Evolutionary conservation across 345 rosid genomes (phyloP), one percentile per base, ranked within the genome.

Genomic region (Raphanus raphanistrum): DNA sequence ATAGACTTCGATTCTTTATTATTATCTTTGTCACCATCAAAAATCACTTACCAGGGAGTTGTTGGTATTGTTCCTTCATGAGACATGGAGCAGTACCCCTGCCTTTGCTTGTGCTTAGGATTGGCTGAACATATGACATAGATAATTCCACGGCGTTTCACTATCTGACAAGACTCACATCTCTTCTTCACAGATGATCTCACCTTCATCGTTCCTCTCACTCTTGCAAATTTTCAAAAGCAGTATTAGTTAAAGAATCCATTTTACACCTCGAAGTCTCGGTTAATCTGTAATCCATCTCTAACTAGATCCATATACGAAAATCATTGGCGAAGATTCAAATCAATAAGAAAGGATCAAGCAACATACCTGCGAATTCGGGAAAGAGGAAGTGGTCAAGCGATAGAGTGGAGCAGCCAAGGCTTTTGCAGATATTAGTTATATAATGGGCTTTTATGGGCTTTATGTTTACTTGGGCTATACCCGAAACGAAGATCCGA

Each of bases 181-280:
- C 91, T 80, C 88, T 92, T 95, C 87, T 95, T 95, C 86, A 92
- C 94, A 5, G 96, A 95, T n/a, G 98, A 90, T 28, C 94, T 84
- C 69, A 92, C 97, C 97, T 95, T 95, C 99, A 85, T 88, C 36
- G 83, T 48, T 77, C 54, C 87, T 21, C 87, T 85, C 81, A 68
- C 74, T 25, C 77, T 45, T 57, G 13, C 36, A 8, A 26, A n/a
- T 57, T 54, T 12, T 45, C 15, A 3, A 45, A 31, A 63, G 54
- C 35, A 61, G 8, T 35, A 70, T 21, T 28, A 21, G 31, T 4
- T 21, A 73, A 35, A 72, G 2, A 29, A 12, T 8, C 8, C 17
- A 68, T 0, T 21, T 21, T 41, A 59, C 25, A 75, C 11, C 17
- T 28, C 21, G 1, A n/a, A 61, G 1, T 62, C 15, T 61, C 0